phyloP scores from a whole-genome alignment of 2,329 filamentous ascomycete genomes.

The Aspergillus clavatus region DNA sequence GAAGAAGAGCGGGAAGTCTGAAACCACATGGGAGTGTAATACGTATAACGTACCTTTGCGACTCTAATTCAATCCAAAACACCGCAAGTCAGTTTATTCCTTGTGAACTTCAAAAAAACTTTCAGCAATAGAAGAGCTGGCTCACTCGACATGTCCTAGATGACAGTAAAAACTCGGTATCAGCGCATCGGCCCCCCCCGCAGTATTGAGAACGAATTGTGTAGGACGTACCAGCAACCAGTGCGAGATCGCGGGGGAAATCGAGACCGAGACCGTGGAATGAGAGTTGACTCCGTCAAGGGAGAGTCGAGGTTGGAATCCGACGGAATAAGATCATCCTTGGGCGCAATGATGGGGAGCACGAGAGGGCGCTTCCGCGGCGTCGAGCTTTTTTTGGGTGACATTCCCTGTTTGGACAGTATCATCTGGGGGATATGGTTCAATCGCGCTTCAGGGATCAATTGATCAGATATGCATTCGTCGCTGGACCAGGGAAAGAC shows the following conservation, averaged over 20 bases:
- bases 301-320: slow-evolving; percentile 6
- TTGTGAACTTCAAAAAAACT: background rate
- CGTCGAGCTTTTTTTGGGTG: slow-evolving; percentile 33
- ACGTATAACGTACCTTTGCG: slow-evolving; percentile 42
- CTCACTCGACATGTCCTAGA: slow-evolving; percentile 42
- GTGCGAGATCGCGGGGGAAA: slow-evolving; percentile 51
- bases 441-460: no score
- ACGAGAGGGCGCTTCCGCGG: slow-evolving; percentile 36
- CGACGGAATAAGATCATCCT: slow-evolving; percentile 32
- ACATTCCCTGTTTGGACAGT: slow-evolving; percentile 32
- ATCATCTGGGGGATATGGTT: slow-evolving; percentile 32
- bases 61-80: slow-evolving; percentile 24
- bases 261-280: slow-evolving; percentile 40
- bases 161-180: slow-evolving; percentile 10
- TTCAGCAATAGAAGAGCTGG: slow-evolving; percentile 8
- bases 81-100: slow-evolving; percentile 10
- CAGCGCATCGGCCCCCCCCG: slow-evolving; percentile 6
- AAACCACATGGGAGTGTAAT: background rate
- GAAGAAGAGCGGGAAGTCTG: no score
- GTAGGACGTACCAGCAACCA: slow-evolving; percentile 46
- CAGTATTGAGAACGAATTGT: background rate
- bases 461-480: no score
- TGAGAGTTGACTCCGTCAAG: slow-evolving; percentile 28
- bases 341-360: slow-evolving; percentile 44
- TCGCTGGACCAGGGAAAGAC: no score